phyloP scores from a whole-genome alignment of 129 eudicot species.

The Pulicaria dysenterica region DNA sequence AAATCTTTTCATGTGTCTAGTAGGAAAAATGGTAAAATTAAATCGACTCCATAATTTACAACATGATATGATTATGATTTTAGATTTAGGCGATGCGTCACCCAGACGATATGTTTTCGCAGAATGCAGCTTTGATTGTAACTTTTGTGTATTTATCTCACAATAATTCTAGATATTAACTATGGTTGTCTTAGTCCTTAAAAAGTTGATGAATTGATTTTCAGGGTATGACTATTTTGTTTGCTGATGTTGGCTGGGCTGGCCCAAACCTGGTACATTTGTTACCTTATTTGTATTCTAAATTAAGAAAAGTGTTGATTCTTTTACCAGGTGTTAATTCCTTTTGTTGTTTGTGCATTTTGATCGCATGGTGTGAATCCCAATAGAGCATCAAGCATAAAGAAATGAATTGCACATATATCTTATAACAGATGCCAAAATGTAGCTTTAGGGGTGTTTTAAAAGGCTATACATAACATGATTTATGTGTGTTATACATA shows the following conservation, averaged over 20 bases:
- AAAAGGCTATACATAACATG: too few species aligned
- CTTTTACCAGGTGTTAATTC: too few species aligned
- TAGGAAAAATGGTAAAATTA: not conserved
- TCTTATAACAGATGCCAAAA: too few species aligned
- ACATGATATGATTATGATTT: slow-evolving; percentile 24
- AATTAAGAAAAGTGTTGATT: not conserved
- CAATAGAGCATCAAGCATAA: too few species aligned
- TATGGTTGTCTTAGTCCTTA: slow-evolving; percentile 1
- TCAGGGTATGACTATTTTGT: slow-evolving; percentile 90
- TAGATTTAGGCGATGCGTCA: slow-evolving; percentile 99
- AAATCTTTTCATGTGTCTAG: not conserved
- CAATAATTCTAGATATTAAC: not conserved
- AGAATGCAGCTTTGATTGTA: slow-evolving; percentile 86
- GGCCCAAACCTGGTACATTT: slow-evolving; percentile 90
- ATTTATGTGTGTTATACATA: too few species aligned
- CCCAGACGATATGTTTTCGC: slow-evolving; percentile 91
- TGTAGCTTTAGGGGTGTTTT: too few species aligned
- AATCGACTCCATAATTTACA: not conserved
- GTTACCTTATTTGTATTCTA: slow-evolving; percentile 1
- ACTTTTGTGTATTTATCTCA: slow-evolving; percentile 27
- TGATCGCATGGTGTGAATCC: too few species aligned
- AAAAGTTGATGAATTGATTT: slow-evolving; percentile 24
- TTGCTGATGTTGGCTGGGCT: slow-evolving; percentile 98
- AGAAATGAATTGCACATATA: too few species aligned
- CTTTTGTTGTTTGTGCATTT: too few species aligned